Base-by-base conservation (phyloP, 2,329 filamentous ascomycete species). In the Fusarium sp. region DNA sequence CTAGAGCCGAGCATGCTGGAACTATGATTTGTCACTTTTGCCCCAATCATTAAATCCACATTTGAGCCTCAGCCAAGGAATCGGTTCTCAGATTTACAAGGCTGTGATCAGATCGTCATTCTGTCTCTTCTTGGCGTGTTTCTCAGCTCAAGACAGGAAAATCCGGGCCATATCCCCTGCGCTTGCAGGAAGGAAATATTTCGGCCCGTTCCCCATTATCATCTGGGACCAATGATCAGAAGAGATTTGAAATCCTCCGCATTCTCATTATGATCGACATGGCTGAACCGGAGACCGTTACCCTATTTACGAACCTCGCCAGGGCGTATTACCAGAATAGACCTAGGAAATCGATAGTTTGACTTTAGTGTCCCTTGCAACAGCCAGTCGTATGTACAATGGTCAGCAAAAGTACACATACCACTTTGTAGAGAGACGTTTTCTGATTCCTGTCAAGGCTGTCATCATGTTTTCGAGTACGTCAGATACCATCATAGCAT, bases 331-430 rank as follows among this genome's bases (percentile, higher is more conserved):
- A 15, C 63, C 57, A 15, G 18, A 68, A 47, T 5, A 15, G 41
- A 13, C 18, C 25, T 68, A 68, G 65, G 4, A 12, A 18, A 53
- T 68, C 57, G 15, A 59, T 60, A 67, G 64, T 65, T 25, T 65
- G 15, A 17, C 20, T 27, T 27, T 65, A 63, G 55, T 50, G 45
- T 45, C 27, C 42, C 17, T 14, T 14, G 1, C 3, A 55, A 35
- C 25, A 63, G 9, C 62, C 47, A 63, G 25, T 65, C 17, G 41
- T 27, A 31, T 22, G 6, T 1, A 14, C 20, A n/a, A 27, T 20
- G n/a, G 7, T 35, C 7, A 9, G 13, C 49, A 53, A 53, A n/a
- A 11, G 11, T 15, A 6, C 18, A 25, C 4, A 39, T 10, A 20
- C 7, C 15, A 9, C 11, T 53, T 7, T 13, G 7, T 38, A 13